Evolutionary conservation across 208 protist genomes (phyloP).

Genomic region (Crithidia bombi): DNA sequence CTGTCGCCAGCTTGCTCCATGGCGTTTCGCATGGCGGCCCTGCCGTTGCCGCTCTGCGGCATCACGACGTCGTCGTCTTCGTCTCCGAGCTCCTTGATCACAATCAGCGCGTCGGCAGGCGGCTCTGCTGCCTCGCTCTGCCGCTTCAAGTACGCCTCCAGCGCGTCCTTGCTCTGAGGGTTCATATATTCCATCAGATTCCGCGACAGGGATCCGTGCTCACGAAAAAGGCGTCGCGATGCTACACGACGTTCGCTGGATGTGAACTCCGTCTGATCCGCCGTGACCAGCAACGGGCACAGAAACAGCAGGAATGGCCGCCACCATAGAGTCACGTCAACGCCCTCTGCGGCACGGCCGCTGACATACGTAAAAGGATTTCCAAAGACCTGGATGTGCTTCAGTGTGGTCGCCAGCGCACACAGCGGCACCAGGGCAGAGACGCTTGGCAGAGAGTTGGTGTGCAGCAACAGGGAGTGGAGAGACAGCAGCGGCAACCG

Average conservation of each 20-base stretch:
- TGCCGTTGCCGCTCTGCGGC: not conserved
- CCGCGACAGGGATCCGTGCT: constrained; percentile 49
- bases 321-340: constrained; percentile 48
- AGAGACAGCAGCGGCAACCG: constrained; percentile 68
- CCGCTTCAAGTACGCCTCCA: constrained; percentile 66
- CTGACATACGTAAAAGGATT: constrained; percentile 60
- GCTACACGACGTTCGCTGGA: constrained; percentile 52
- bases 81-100: constrained; percentile 25
- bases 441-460: constrained; percentile 49
- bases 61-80: constrained; percentile 17
- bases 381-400: constrained; percentile 49
- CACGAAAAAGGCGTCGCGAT: constrained; percentile 57
- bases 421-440: constrained; percentile 60
- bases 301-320: constrained; percentile 77
- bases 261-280: constrained; percentile 59
- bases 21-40: too few species aligned
- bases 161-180: constrained; percentile 43
- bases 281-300: constrained; percentile 48
- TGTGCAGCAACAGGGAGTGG: constrained; percentile 47
- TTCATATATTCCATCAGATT: constrained; percentile 68
- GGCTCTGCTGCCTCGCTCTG: constrained; percentile 22
- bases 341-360: not conserved
- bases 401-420: constrained; percentile 64
- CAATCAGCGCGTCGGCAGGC: constrained; percentile 27
- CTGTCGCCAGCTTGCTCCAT: too few species aligned